These are phyloP conservation scores for Panicum miliaceum DNA, from an alignment of 176 grass and related monocot species.

Conservation along the genomic window DNA sequence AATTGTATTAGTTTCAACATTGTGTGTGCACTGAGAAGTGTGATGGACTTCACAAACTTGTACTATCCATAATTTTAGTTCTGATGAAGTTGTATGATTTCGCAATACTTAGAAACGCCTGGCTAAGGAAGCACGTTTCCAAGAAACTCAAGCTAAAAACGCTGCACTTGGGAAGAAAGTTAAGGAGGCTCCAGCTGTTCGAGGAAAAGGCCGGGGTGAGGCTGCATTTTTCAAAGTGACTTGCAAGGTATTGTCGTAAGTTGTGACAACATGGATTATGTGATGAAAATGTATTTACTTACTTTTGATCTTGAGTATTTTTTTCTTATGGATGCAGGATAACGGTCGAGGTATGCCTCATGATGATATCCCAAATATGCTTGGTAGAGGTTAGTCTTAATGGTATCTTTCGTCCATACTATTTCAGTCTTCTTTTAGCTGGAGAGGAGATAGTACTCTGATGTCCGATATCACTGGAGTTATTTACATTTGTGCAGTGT, in stretches of 20 bases:
- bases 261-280: slow-evolving; percentile 8
- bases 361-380: slow-evolving; percentile 99
- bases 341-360: slow-evolving; percentile 97
- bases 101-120: slow-evolving; percentile 70
- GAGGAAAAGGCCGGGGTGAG: slow-evolving; percentile 79
- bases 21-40: neutral
- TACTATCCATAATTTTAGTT: slow-evolving; percentile 25
- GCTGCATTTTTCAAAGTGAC: slow-evolving; percentile 91
- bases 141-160: slow-evolving; percentile 91
- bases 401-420: neutral
- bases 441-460: neutral
- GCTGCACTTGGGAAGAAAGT: slow-evolving; percentile 78
- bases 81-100: slow-evolving; percentile 33
- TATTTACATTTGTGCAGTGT: slow-evolving; percentile 66
- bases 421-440: neutral
- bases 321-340: slow-evolving; percentile 52
- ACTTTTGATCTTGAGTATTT: slow-evolving; percentile 9
- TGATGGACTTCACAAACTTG: slow-evolving; percentile 21
- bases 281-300: slow-evolving; percentile 26
- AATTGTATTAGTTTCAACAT: slow-evolving; percentile 8
- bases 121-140: slow-evolving; percentile 89
- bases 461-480: slow-evolving; percentile 31
- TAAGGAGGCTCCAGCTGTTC: slow-evolving; percentile 69
- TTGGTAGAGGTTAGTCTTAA: slow-evolving; percentile 79
- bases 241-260: slow-evolving; percentile 74